Conservation (phyloP, 495 filamentous ascomycete genomes). For the Neohortaea acidophila region DNA sequence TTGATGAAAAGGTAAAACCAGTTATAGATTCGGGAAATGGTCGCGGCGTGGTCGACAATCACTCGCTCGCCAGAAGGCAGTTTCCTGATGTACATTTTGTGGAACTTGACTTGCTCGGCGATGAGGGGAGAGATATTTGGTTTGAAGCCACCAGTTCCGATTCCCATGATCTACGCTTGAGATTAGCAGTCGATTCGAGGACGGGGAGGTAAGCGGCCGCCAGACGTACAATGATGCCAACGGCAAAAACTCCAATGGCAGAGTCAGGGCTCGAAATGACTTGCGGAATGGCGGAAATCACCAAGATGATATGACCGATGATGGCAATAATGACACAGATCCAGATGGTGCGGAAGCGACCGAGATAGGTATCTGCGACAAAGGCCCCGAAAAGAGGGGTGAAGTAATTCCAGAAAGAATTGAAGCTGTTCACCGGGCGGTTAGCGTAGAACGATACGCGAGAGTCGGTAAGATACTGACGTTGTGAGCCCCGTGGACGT, state of each 20-base stretch:
- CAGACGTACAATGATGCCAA: conserved; percentile 10
- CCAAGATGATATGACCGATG: conserved; percentile 25
- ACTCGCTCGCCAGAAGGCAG: conserved; percentile 49
- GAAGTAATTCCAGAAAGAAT: conserved; percentile 18
- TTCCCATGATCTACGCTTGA: conserved; percentile 41
- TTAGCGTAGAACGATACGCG: not conserved
- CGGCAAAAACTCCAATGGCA: conserved; percentile 5
- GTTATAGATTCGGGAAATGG: conserved; percentile 59
- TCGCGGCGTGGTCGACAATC: conserved; percentile 58
- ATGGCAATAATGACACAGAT: conserved; percentile 35
- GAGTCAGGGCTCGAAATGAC: not conserved
- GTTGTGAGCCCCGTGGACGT: not conserved
- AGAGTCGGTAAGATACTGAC: too few relatives aligned
- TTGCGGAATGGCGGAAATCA: conserved; percentile 2
- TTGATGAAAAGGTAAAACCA: conserved; percentile 58
- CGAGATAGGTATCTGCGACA: conserved; percentile 49
- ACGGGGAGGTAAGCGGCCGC: too few relatives aligned
- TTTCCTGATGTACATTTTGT: conserved; percentile 37
- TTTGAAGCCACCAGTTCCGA: conserved; percentile 64
- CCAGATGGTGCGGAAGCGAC: conserved; percentile 54
- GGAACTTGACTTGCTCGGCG: conserved; percentile 57
- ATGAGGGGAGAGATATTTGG: conserved; percentile 51
- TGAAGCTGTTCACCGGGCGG: conserved; percentile 1
- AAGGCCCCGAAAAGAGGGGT: conserved; percentile 44
- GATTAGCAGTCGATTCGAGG: too few relatives aligned